phyloP scores from a whole-genome alignment of 169 alveolate species.

The Toxoplasma gondii region DNA sequence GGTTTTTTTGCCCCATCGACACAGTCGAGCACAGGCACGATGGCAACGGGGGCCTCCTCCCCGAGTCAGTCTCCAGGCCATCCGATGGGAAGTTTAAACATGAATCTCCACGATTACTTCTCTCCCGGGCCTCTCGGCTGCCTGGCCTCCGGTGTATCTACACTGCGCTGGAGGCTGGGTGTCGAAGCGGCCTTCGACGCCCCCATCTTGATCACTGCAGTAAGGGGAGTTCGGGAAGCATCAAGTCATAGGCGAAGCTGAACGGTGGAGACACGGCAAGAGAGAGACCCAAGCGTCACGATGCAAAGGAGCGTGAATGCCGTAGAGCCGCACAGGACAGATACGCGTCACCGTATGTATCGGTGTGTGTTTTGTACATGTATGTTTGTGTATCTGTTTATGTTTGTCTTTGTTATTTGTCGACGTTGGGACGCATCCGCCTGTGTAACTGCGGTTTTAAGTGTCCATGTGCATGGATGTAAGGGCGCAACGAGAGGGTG shows the following conservation, averaged over 20 bases:
- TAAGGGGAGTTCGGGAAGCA: neutral
- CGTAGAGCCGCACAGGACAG: too few relatives aligned
- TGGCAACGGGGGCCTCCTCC: neutral
- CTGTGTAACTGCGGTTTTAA: too few relatives aligned
- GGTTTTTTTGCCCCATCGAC: neutral
- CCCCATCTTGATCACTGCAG: conserved; percentile 64
- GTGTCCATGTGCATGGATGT: too few relatives aligned
- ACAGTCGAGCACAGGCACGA: neutral
- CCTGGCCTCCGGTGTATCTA: neutral
- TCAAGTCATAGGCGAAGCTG: neutral
- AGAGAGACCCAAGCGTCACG: neutral
- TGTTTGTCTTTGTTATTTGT: too few relatives aligned
- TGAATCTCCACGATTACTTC: neutral
- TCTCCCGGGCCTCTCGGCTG: neutral
- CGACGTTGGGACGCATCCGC: too few relatives aligned
- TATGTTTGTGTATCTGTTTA: too few relatives aligned
- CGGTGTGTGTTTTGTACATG: too few relatives aligned
- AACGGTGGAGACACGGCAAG: too few relatives aligned
- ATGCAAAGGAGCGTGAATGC: neutral
- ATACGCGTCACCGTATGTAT: too few relatives aligned
- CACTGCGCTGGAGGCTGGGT: conserved; percentile 71
- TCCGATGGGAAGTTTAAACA: too few relatives aligned
- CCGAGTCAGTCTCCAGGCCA: neutral
- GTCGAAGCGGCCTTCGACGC: conserved; percentile 68
- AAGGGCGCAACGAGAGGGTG: too few relatives aligned